A percentile compares a stretch with the other conserved stretches of the same genome.
Conservation (phyloP, 805 yeast genomes). For the Kodamaea jinghongensis region DNA sequence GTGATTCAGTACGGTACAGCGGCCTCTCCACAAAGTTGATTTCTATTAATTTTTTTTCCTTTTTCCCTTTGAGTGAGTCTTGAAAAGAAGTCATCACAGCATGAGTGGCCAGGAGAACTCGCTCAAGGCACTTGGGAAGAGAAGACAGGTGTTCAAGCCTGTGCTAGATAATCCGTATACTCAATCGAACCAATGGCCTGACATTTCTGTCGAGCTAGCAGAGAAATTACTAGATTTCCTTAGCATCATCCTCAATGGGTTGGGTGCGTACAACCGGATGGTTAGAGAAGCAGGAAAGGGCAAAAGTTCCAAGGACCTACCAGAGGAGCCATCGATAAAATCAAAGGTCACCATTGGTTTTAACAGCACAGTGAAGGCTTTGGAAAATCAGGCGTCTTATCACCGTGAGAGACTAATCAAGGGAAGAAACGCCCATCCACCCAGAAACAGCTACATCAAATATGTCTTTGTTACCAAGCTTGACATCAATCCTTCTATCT, state of each 20-base stretch:
- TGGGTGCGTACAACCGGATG: slow-evolving; percentile 25
- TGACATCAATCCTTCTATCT: slow-evolving; percentile 50
- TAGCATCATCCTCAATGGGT: slow-evolving; percentile 29
- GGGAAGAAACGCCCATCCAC: slow-evolving; percentile 3
- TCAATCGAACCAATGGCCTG: slow-evolving; percentile 41
- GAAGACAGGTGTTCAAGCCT: slow-evolving; percentile 61
- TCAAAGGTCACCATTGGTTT: slow-evolving; percentile 45
- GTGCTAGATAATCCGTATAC: slow-evolving; percentile 63
- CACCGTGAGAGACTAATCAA: slow-evolving; percentile 13
- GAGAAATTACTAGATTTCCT: slow-evolving; percentile 37
- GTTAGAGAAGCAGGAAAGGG: slow-evolving; percentile 10
- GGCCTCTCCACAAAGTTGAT: too few relatives aligned
- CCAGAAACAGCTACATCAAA: slow-evolving; percentile 18
- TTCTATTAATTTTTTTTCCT: too few relatives aligned
- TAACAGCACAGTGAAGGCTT: slow-evolving; percentile 49
- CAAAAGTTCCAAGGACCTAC: slow-evolving; percentile 5
- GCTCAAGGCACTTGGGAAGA: slow-evolving; percentile 48
- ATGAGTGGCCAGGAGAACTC: slow-evolving; percentile 25
- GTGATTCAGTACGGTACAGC: too few relatives aligned
- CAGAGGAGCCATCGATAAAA: slow-evolving; percentile 23
- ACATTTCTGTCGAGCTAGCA: slow-evolving; percentile 37
- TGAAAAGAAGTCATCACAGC: neutral
- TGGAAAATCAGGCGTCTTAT: slow-evolving; percentile 43
- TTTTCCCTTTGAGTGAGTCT: too few relatives aligned
- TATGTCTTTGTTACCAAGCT: slow-evolving; percentile 59